Conservation (phyloP, 2,329 filamentous ascomycete species). For the Arthroderma sp. region DNA sequence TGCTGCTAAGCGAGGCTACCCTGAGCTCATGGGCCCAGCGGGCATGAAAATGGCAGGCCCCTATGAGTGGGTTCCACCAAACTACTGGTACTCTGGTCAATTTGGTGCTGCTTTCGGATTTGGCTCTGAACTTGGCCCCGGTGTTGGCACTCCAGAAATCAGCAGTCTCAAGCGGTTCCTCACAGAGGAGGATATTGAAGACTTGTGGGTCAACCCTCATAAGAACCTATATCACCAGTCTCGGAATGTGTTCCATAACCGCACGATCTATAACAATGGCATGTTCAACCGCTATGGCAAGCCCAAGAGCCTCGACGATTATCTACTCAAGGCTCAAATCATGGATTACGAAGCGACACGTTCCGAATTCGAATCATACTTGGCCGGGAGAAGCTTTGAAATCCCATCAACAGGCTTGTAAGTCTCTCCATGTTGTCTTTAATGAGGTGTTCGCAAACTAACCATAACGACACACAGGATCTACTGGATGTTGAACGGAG, state of each 20-base stretch:
- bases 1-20: slow-evolving; percentile 42
- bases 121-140: slow-evolving; percentile 47
- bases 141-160: slow-evolving; percentile 49
- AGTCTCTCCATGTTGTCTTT: background rate
- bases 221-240: slow-evolving; percentile 49
- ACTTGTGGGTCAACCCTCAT: slow-evolving; percentile 43
- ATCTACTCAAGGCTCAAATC: slow-evolving; percentile 46
- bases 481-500: slow-evolving; percentile 57
- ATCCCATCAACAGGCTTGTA: slow-evolving; percentile 43
- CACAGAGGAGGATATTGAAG: slow-evolving; percentile 35
- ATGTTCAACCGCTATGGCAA: slow-evolving; percentile 40
- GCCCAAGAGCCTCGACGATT: slow-evolving; percentile 41
- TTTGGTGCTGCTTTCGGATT: slow-evolving; percentile 51
- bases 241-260: slow-evolving; percentile 38
- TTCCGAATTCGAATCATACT: slow-evolving; percentile 45
- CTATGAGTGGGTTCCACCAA: slow-evolving; percentile 53
- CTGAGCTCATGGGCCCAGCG: slow-evolving; percentile 38
- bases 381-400: slow-evolving; percentile 36
- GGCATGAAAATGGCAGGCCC: slow-evolving; percentile 55
- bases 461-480: slow-evolving; percentile 20
- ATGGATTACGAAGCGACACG: slow-evolving; percentile 52
- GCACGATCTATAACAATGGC: slow-evolving; percentile 45
- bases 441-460: background rate
- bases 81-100: slow-evolving; percentile 47
- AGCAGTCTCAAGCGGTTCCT: slow-evolving; percentile 42